Base-by-base conservation (phyloP, 2,329 filamentous ascomycete genomes). In the Clarireedia monteithiana region DNA sequence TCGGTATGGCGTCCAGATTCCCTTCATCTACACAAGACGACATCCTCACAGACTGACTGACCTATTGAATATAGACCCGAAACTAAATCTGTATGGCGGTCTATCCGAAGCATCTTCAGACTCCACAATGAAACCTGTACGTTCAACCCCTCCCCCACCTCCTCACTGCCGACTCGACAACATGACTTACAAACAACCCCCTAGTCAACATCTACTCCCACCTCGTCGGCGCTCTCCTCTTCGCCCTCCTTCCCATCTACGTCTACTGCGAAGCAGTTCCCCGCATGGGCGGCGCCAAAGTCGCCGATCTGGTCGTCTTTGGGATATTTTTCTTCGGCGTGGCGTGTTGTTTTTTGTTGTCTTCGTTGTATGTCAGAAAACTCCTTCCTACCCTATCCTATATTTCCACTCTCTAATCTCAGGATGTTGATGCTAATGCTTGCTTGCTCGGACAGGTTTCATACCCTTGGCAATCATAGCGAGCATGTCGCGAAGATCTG, bases 171-270 rank as follows among this genome's bases (percentile, higher is more conserved):
- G 20, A 20, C 20, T 20, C 20, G 20, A 20, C 2, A 20, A 20
- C 20, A 20, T 20, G 20, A 20, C 20, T n/a, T 5, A 14, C n/a
- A 20, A 34, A 45, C 7, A 24, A 27, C 15, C 3, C 17, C 34
- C 34, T 42, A 56, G 49, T 62, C 26, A 63, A 60, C 24, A 75
- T 76, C 40, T 73, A 70, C 59, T 71, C 72, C 17, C 73, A 76
- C 60, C 67, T 79, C 3, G 57, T 79, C 4, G 77, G 77, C 0
- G 72, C 70, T 10, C 27, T 75, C 2, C 39, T 69, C 23, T 71
- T 71, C 38, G 15, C 46, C n/a, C 34, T 45, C 39, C 55, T 72
- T 23, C 48, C 70, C 9, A 64, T 66, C 30, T 68, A 71, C 52
- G 58, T 63, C 6, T 62, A 64, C 6, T 62, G 67, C 12, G 61